These are phyloP conservation scores for Ogataea paraovalis DNA, from an alignment of 805 yeast species.

Conservation along the genomic window DNA sequence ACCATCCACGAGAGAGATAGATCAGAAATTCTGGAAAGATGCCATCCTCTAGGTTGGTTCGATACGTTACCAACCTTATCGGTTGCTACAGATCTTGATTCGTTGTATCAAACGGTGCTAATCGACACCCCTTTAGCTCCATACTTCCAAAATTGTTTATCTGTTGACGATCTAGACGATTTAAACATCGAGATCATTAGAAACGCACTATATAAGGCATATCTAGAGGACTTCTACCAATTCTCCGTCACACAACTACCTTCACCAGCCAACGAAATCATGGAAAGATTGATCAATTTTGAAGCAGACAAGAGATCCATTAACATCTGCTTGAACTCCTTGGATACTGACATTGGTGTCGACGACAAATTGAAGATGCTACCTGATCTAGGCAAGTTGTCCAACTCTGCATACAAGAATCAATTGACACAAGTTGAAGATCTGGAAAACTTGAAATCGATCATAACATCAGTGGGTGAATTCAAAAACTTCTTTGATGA, in stretches of 20 bases:
- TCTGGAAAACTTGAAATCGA: constrained; percentile 69
- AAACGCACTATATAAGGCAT: constrained; percentile 88
- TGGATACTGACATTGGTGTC: constrained; percentile 73
- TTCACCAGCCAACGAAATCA: constrained; percentile 75
- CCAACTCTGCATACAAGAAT: constrained; percentile 62
- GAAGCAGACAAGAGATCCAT: constrained; percentile 96
- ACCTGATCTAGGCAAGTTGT: constrained; percentile 77
- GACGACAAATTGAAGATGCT: constrained; percentile 68
- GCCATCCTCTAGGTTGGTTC: constrained; percentile 98
- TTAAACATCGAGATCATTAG: constrained; percentile 92
- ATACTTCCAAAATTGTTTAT: constrained; percentile 84
- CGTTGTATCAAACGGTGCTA: constrained; percentile 87
- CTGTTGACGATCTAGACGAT: constrained; percentile 89
- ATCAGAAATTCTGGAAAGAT: constrained; percentile 79
- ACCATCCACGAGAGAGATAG: constrained; percentile 93
- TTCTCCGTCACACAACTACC: constrained; percentile 62
- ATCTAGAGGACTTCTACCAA: constrained; percentile 77
- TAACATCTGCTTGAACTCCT: constrained; percentile 86
- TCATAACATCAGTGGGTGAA: constrained; percentile 62
- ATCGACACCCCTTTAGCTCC: constrained; percentile 98
- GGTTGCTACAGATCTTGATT: constrained; percentile 91
- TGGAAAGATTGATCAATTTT: constrained; percentile 73
- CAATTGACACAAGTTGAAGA: constrained; percentile 78
- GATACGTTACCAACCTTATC: constrained; percentile 94
- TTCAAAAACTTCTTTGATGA: constrained; percentile 56